Evolutionary conservation across 2,329 filamentous ascomycete genomes (phyloP).

Genomic region (Plenodomus lindquistii): DNA sequence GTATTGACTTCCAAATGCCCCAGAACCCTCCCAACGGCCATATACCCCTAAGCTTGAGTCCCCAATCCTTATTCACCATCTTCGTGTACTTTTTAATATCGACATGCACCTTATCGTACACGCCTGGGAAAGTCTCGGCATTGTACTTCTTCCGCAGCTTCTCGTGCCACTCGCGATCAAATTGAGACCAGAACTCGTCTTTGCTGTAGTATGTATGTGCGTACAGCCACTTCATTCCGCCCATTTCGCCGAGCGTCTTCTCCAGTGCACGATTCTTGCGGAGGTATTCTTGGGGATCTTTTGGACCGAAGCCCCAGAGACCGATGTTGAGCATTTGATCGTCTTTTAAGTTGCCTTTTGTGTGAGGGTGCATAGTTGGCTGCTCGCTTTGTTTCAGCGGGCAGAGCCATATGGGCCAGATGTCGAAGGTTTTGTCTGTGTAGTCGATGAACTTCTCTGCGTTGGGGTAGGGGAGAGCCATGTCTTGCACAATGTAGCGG

Average conservation of each 20-base stretch:
- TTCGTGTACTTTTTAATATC: conserved; percentile 38
- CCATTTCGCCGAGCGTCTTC: conserved; percentile 59
- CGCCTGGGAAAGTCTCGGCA: conserved; percentile 63
- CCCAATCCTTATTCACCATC: conserved; percentile 29
- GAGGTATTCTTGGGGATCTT: conserved; percentile 50
- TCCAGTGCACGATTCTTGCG: conserved; percentile 64
- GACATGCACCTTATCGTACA: conserved; percentile 69
- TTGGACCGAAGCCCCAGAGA: conserved; percentile 75
- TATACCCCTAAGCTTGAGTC: conserved; percentile 25
- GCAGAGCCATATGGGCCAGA: conserved; percentile 56
- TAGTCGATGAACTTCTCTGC: conserved; percentile 51
- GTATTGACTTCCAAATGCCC: conserved; percentile 46
- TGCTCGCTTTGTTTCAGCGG: conserved; percentile 45
- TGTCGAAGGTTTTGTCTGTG: conserved; percentile 44
- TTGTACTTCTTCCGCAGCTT: conserved; percentile 61
- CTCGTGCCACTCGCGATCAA: conserved; percentile 64
- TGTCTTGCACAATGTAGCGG: conserved; percentile 67
- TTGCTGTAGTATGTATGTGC: conserved; percentile 70
- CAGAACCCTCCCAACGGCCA: conserved; percentile 46
- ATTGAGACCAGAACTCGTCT: conserved; percentile 69
- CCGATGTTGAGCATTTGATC: conserved; percentile 59
- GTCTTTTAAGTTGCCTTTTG: conserved; percentile 29
- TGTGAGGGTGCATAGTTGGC: conserved; percentile 41
- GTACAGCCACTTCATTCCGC: conserved; percentile 72
- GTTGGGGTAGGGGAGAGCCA: conserved; percentile 52